Conservation (phyloP, 2,329 filamentous ascomycete genomes). For the Claviceps maximensis region DNA sequence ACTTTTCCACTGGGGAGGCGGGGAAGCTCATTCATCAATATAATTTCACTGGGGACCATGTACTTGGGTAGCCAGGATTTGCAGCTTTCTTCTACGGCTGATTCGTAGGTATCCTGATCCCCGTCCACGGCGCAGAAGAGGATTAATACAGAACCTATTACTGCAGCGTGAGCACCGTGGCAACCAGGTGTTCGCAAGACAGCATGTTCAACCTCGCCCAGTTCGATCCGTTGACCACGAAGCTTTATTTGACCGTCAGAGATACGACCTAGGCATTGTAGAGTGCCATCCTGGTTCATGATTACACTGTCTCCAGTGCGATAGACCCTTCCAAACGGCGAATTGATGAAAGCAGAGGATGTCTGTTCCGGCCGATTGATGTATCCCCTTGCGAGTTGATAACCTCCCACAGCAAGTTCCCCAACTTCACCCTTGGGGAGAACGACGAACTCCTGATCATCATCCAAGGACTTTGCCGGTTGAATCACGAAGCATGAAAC, state of each 20-base stretch:
- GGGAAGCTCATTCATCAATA: constrained; percentile 52
- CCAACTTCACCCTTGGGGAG: constrained; percentile 55
- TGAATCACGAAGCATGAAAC: constrained; percentile 64
- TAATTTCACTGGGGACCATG: constrained; percentile 69
- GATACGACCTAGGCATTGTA: constrained; percentile 78
- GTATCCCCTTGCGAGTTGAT: constrained; percentile 69
- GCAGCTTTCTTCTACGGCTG: constrained; percentile 45
- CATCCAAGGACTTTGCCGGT: constrained; percentile 19
- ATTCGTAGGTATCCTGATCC: constrained; percentile 22
- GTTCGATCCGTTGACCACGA: constrained; percentile 68
- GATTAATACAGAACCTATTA: constrained; percentile 57
- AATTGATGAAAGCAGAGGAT: constrained; percentile 53
- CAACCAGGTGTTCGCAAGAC: constrained; percentile 48
- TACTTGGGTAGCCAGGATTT: constrained; percentile 64
- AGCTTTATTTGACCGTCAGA: constrained; percentile 74
- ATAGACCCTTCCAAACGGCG: constrained; percentile 59
- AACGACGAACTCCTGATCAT: constrained; percentile 29
- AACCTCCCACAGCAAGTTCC: constrained; percentile 70
- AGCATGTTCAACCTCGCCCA: constrained; percentile 66
- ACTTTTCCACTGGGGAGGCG: constrained; percentile 74
- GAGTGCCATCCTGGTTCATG: constrained; percentile 49
- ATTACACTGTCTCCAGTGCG: constrained; percentile 74
- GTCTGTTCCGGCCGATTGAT: constrained; percentile 72
- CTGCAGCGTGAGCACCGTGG: constrained; percentile 51
- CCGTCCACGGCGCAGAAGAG: constrained; percentile 55